These are phyloP conservation scores for Fusarium acutatum DNA, from an alignment of 2,329 filamentous ascomycete species.

Conservation along the genomic window DNA sequence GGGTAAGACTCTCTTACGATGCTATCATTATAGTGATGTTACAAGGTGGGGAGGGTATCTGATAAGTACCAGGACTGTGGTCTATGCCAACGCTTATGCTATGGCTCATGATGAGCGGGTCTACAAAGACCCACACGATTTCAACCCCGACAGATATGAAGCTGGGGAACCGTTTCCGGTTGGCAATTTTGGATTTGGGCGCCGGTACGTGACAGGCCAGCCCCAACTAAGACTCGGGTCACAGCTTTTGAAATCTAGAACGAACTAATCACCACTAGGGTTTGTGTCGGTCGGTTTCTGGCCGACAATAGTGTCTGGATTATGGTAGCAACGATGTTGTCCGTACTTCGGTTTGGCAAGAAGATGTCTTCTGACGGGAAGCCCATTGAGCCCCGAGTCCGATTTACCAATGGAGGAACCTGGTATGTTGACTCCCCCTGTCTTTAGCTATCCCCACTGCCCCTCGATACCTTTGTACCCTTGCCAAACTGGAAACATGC, in stretches of 20 bases:
- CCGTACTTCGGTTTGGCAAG: slow-evolving; percentile 42
- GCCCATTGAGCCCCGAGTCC: slow-evolving; percentile 40
- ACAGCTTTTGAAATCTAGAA: not conserved
- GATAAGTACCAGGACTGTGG: slow-evolving; percentile 44
- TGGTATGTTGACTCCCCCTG: slow-evolving; percentile 38
- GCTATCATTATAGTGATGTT: not conserved
- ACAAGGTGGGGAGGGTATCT: slow-evolving; percentile 16
- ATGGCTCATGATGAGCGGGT: slow-evolving; percentile 53
- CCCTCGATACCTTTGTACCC: not conserved
- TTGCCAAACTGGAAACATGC: not conserved
- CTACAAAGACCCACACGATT: slow-evolving; percentile 53
- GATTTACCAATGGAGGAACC: slow-evolving; percentile 46
- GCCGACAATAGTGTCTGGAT: slow-evolving; percentile 50
- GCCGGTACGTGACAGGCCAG: slow-evolving; percentile 34
- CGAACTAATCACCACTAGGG: slow-evolving; percentile 19
- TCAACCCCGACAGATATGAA: slow-evolving; percentile 58
- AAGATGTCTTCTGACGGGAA: slow-evolving; percentile 35
- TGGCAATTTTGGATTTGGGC: slow-evolving; percentile 47
- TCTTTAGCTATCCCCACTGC: not conserved
- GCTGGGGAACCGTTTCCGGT: slow-evolving; percentile 55
- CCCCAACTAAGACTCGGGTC: not conserved
- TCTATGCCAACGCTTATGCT: slow-evolving; percentile 53
- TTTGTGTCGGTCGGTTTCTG: slow-evolving; percentile 46
- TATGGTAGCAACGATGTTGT: slow-evolving; percentile 47
- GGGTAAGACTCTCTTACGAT: slow-evolving; percentile 25